Evolutionary conservation across 2,329 filamentous ascomycete species (phyloP).

Genomic region (Penicillium sp.): DNA sequence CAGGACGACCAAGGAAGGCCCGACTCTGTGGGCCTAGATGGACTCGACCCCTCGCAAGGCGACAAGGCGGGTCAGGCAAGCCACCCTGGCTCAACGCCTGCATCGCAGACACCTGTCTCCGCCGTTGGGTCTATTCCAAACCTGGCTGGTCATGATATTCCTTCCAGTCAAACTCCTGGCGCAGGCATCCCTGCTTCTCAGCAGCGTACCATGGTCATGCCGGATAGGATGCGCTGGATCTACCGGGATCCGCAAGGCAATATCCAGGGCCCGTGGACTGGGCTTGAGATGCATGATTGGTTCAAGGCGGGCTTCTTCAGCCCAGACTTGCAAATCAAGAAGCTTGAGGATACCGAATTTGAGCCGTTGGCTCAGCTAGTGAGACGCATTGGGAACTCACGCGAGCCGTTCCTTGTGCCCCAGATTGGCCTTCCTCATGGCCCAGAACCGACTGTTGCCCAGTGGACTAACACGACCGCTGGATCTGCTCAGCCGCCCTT

Average conservation of each 20-base stretch:
- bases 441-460: slow-evolving; percentile 56
- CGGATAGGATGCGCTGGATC: slow-evolving; percentile 97
- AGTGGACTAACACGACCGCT: slow-evolving; percentile 53
- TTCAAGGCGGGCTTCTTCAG: slow-evolving; percentile 99
- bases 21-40: slow-evolving; percentile 57
- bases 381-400: slow-evolving; percentile 90
- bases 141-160: slow-evolving; percentile 33
- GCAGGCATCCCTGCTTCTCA: slow-evolving; percentile 68
- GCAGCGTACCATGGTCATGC: slow-evolving; percentile 95
- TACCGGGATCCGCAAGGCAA: slow-evolving; percentile 93
- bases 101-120: slow-evolving; percentile 40
- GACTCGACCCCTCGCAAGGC: slow-evolving; percentile 39
- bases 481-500: slow-evolving; percentile 80
- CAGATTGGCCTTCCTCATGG: slow-evolving; percentile 96
- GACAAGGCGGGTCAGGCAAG: slow-evolving; percentile 34
- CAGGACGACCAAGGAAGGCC: slow-evolving; percentile 62
- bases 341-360: slow-evolving; percentile 88
- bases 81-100: slow-evolving; percentile 32
- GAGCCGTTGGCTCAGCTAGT: slow-evolving; percentile 95
- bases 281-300: slow-evolving; percentile 99
- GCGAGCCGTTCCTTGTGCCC: slow-evolving; percentile 94
- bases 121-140: slow-evolving; percentile 36
- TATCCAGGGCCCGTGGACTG: slow-evolving; percentile 91
- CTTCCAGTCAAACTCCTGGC: slow-evolving; percentile 37
- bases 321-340: slow-evolving; percentile 89